Evolutionary conservation across 2,329 filamentous ascomycete genomes (phyloP), one percentile per base, ranked within the genome.

Genomic region (Onygenales sp.): DNA sequence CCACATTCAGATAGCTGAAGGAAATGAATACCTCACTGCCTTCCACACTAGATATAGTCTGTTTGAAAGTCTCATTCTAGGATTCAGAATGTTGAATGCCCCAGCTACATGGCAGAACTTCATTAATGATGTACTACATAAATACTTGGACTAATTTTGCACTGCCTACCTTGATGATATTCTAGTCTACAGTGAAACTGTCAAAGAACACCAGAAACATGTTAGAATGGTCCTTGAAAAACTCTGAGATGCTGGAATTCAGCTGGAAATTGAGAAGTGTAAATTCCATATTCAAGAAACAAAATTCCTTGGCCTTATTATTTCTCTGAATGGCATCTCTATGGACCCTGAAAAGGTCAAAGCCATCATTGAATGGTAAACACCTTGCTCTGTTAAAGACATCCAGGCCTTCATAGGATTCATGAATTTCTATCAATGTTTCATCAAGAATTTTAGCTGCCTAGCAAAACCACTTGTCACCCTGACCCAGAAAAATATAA

Each of bases 101-200:
- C 50, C 52, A 44, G 31, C 6, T 57, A 55, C 0, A 66, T 66
- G 48, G 59, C 66, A 49, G 42, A 38, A 5, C 14, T 64, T 58
- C 56, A 65, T 67, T 54, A 61, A 67, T 46, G 39, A 44, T 1
- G 50, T 53, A 7, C 48, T 67, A 41, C 35, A 51, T 54, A 51
- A 56, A 13, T 49, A 54, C 55, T 44, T 64, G 5, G 27, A 58
- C 45, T 13, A 49, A 55, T 55, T 17, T 17, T 17, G 14, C 14
- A 17, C 14, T 17, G 2, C 14, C 14, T 17, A 17, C 14, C 14
- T 17, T 17, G 14, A 17, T 17, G 2, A 17, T 17, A 17, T 17
- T 17, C 14, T 17, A 17, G 2, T 17, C 14, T 17, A 17, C 14
- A 17, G 14, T 17, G 14, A 17, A 17, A 17, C 14, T 17, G 1